These are phyloP conservation scores for Sordariomycetes sp. DNA, from an alignment of 2,329 filamentous ascomycete species.

Conservation along the genomic window DNA sequence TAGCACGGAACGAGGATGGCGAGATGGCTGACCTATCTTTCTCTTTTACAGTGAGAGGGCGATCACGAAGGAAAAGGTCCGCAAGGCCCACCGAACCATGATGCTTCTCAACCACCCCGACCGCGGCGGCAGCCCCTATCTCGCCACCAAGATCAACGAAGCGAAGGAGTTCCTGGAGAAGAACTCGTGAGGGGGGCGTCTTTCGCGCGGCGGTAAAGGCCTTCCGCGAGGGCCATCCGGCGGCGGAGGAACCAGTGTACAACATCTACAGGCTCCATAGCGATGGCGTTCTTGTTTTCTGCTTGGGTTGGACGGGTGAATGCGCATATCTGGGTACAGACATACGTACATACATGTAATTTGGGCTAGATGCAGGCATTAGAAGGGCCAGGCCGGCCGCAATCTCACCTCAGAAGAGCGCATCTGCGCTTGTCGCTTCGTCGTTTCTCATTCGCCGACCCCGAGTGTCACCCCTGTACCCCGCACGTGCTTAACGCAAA, in stretches of 20 bases:
- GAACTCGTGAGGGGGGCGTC: constrained; percentile 16
- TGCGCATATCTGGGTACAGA: neutral
- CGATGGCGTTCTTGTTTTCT: constrained; percentile 29
- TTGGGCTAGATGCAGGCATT: neutral
- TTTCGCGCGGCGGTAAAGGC: neutral
- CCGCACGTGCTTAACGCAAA: too few species aligned
- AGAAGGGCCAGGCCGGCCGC: neutral
- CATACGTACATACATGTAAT: neutral
- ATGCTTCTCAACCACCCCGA: constrained; percentile 99
- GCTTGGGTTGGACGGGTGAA: constrained; percentile 1
- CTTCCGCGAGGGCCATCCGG: neutral
- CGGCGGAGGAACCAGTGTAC: constrained; percentile 11
- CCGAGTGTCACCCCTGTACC: neutral
- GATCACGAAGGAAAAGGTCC: constrained; percentile 82
- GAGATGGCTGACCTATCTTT: neutral
- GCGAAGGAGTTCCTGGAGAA: constrained; percentile 95
- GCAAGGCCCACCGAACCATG: constrained; percentile 86
- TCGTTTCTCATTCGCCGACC: neutral
- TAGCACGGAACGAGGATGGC: neutral
- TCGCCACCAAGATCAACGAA: constrained; percentile 97
- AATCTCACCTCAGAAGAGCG: constrained; percentile 1
- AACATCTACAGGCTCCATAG: constrained; percentile 25
- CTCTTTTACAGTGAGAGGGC: constrained; percentile 56
- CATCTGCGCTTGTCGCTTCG: neutral
- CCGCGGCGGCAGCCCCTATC: constrained; percentile 87